Base-by-base conservation (phyloP, 805 yeast genomes). In the Kregervanrija fluxuum region DNA sequence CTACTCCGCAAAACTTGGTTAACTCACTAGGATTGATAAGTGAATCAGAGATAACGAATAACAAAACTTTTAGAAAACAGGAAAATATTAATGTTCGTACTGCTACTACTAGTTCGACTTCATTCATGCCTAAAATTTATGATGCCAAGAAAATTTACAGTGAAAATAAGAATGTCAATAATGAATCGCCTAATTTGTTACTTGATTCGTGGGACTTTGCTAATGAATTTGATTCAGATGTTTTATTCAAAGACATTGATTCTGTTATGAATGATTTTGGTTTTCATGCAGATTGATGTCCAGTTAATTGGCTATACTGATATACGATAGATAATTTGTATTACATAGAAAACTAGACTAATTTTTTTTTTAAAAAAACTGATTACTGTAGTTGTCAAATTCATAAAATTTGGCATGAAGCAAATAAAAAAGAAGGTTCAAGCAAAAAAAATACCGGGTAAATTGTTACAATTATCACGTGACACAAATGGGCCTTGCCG, bases 211-310 rank as follows among this genome's bases (percentile, higher is more conserved):
- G 74, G 61, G 77, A 71, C 35, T 15, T 56, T 38, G 55, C 53
- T 6, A 50, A 53, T 13, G 65, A 60, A 13, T 62, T 73, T 59
- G 79, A 75, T 53, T 71, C 75, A 17, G 84, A 76, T 41, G 52
- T 75, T 47, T 66, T 80, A 16, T 82, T 84, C 89, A 84, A 82
- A 56, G 95, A 88, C 57, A 90, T 88, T 30, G 95, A 87, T 51
- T 72, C 86, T 40, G 85, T 88, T 46, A 86, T 88, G 95, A 86
- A 85, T 57, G 95, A 87, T 57, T 88, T 87, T 64, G 96, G 96
- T 5, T 88, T 88, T 67, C 86, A 85, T 52, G 80, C 87, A 3
- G 71, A 70, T 43, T 54, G 38, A 42, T 32, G 33, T 32, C 6
- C 13, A 12, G 11, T 32, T 32, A 10, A 32, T n/a, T n/a, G n/a